A percentile compares a stretch with the other conserved stretches of the same genome.
Conservation (phyloP, 768 basidiomycete species). For the Brasilioporus rufonigricans region DNA sequence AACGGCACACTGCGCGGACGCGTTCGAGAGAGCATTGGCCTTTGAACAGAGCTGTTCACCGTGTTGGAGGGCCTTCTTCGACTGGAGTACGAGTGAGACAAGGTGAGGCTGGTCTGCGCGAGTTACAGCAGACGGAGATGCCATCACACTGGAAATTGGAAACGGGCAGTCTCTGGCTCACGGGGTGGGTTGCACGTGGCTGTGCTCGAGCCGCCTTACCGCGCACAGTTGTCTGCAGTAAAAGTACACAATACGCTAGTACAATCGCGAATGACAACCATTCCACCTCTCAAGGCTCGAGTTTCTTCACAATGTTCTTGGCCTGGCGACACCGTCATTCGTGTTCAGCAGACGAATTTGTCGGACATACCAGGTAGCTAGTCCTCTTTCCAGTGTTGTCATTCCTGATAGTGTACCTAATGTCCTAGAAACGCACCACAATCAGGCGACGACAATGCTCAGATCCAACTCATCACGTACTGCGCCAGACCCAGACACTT, state of each 20-base stretch:
- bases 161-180: background rate
- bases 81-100: slow-evolving; percentile 73
- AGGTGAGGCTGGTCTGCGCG: slow-evolving; percentile 55
- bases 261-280: background rate
- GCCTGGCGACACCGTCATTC: slow-evolving; percentile 19
- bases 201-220: background rate
- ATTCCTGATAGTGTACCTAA: slow-evolving; percentile 40
- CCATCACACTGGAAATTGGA: slow-evolving; percentile 4
- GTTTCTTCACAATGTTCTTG: slow-evolving; percentile 38
- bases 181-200: background rate
- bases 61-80: slow-evolving; percentile 78
- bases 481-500: slow-evolving; percentile 31
- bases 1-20: slow-evolving; percentile 62
- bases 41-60: slow-evolving; percentile 73
- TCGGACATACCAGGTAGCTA: slow-evolving; percentile 32
- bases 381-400: slow-evolving; percentile 43
- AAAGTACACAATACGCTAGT: slow-evolving; percentile 3
- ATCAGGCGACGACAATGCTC: background rate
- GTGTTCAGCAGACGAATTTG: background rate
- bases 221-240: too few relatives aligned
- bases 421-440: slow-evolving; percentile 21
- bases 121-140: slow-evolving; percentile 13
- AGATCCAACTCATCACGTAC: slow-evolving; percentile 21
- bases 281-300: background rate
- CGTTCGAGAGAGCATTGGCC: slow-evolving; percentile 61